These are phyloP conservation scores for Taphrina pruni DNA, from an alignment of 1,139 yeast species.

Conservation along the genomic window DNA sequence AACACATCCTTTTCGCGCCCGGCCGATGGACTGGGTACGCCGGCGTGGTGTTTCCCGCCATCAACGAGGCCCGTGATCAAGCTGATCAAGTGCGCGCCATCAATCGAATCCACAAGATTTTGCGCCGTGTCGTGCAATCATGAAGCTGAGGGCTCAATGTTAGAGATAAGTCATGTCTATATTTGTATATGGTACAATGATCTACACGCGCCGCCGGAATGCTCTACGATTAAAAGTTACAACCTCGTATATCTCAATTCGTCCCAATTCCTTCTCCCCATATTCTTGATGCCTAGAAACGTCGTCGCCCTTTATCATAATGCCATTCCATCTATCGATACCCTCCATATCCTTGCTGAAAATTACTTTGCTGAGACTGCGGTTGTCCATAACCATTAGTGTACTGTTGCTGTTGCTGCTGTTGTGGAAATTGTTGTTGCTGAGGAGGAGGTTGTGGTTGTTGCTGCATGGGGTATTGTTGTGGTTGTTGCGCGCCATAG, in stretches of 20 bases:
- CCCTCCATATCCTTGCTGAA: conserved; percentile 17
- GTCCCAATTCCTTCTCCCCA: too few relatives aligned
- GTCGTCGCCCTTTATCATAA: too few relatives aligned
- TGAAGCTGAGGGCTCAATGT: too few relatives aligned
- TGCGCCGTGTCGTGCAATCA: conserved; percentile 16
- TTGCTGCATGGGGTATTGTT: conserved; percentile 24
- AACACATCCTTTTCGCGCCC: conserved; percentile 80
- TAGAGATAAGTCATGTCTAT: too few relatives aligned
- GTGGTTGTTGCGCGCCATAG: conserved; percentile 22
- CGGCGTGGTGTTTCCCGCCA: conserved; percentile 38
- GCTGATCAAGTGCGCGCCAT: conserved; percentile 3
- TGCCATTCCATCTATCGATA: not conserved
- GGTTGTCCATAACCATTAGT: conserved; percentile 4
- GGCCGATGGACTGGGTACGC: conserved; percentile 53
- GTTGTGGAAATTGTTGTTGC: conserved; percentile 21
- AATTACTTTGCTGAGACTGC: conserved; percentile 1
- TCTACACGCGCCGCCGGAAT: not conserved
- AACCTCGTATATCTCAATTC: too few relatives aligned
- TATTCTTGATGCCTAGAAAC: too few relatives aligned
- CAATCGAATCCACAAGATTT: conserved; percentile 20
- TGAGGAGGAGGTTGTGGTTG: conserved; percentile 16
- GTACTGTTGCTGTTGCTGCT: conserved; percentile 9
- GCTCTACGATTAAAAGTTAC: not conserved
- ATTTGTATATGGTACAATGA: not conserved
- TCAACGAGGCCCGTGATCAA: conserved; percentile 24